Percentiles rank a stretch among this genome's conserved stretches.
phyloP scores from a whole-genome alignment of 225 moss, liverwort and hornwort genomes.

The Antitrichia curtipendula region DNA sequence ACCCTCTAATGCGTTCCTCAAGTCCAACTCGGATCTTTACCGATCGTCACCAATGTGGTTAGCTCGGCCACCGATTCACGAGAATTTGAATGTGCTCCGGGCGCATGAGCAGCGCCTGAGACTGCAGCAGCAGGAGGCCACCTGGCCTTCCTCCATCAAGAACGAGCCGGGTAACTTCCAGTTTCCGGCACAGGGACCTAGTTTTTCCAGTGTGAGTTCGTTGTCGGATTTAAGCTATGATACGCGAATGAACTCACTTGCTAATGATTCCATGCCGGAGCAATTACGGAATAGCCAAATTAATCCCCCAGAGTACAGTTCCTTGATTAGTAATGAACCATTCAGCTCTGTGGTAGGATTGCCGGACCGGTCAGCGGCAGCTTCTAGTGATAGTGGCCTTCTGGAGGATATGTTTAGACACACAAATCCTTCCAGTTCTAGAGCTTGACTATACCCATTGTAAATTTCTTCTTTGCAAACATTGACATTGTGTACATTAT shows the following conservation, averaged over 20 bases:
- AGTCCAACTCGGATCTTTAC: neutral
- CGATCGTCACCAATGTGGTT: neutral
- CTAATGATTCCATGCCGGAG: neutral
- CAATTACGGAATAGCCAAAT: neutral
- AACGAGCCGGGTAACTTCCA: neutral
- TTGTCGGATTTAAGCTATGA: neutral
- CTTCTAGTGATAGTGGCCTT: conserved; percentile 10
- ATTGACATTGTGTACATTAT: neutral
- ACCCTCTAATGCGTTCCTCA: neutral
- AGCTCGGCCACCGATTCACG: neutral
- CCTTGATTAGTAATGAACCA: neutral
- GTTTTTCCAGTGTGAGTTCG: neutral
- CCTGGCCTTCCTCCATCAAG: neutral
- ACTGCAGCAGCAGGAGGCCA: neutral
- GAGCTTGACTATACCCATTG: neutral
- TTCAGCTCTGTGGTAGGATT: neutral
- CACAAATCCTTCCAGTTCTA: neutral
- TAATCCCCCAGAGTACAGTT: neutral
- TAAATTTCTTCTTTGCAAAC: neutral
- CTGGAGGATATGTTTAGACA: conserved; percentile 18
- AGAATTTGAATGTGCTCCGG: neutral
- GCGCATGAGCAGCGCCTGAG: conserved; percentile 10
- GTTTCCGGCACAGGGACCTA: neutral
- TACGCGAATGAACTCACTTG: neutral
- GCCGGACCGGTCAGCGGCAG: neutral